Evolutionary conservation across 441 rosid genomes (phyloP), one percentile per base, ranked within the genome.

Genomic region (Erodium texanum): DNA sequence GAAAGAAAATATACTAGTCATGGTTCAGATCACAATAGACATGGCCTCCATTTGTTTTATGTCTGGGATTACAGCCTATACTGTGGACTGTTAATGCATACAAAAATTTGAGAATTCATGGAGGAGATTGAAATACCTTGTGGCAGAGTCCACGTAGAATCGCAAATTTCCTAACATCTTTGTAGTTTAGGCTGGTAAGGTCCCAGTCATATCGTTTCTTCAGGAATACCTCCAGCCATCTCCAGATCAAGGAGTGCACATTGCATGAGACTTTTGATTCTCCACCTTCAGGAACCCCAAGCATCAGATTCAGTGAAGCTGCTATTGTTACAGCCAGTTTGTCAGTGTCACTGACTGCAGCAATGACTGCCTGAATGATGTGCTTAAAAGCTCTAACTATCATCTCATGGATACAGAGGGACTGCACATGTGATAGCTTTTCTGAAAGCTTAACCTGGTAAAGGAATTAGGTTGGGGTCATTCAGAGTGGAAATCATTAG

Each of bases 361-460:
- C 88, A 70, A 86, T 80, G 77, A 86, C 92, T 62, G 92, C 86
- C 77, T 84, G 92, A 71, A 89, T 76, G 70, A 86, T 82, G 78
- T 89, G 95, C 79, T 89, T 89, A 74, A 86, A 86, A 38, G 95
- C 90, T 66, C 92, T 88, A 75, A 89, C 82, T 73, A 89, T 79
- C 92, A 89, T 89, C 82, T 89, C 95, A 73, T 86, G 90, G n/a
- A 48, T 48, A 48, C 54, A 48, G 6, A 48, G 54, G 5, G 54
- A 48, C 18, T 48, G 54, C 54, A 88, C 95, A 73, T 88, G 95
- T 72, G 95, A 89, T 38, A 89, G 86, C 74, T 86, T 89, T 36
- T 86, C 95, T 59, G 92, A 87, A 65, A 89, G 84, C 71, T 86
- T 91, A 65, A 89, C 95, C 95, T 89, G 75, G 63, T 38, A 77